Percentiles rank a stretch among this genome's conserved stretches.
Conservation (phyloP, 371 early-diverging fungal species). For the Rhizopus microsporus region DNA sequence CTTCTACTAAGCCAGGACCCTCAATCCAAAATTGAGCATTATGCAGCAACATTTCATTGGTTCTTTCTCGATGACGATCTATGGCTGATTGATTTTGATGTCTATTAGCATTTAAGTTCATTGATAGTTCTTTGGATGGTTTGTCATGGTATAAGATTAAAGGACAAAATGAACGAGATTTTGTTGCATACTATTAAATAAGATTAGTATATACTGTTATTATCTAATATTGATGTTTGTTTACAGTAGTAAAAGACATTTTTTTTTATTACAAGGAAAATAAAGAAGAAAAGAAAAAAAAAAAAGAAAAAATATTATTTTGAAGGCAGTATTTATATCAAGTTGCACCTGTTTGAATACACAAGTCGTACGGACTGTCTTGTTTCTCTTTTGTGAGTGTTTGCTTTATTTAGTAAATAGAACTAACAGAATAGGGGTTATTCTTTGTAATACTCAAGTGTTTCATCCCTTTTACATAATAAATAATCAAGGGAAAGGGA, state of each 20-base stretch:
- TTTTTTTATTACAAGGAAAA: conserved; percentile 3
- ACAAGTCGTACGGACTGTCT: background rate
- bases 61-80: conserved; percentile 40
- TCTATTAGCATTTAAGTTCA: conserved; percentile 16
- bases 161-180: conserved; percentile 24
- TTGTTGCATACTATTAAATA: background rate
- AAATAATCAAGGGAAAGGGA: background rate
- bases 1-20: conserved; percentile 12
- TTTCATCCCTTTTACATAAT: conserved; percentile 16
- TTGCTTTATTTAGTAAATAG: background rate
- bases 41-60: conserved; percentile 39
- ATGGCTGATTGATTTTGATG: conserved; percentile 30
- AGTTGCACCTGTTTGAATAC: background rate
- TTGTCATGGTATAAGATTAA: conserved; percentile 27
- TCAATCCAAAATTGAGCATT: conserved; percentile 46
- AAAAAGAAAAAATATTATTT: background rate
- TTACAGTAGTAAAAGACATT: background rate
- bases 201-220: background rate
- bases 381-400: background rate
- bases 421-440: background rate
- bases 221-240: too few relatives aligned
- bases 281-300: background rate
- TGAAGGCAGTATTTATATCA: background rate
- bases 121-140: conserved; percentile 16
- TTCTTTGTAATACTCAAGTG: background rate